These are phyloP conservation scores for Stephania japonica DNA, from an alignment of 164 flowering plant species.

Conservation along the genomic window DNA sequence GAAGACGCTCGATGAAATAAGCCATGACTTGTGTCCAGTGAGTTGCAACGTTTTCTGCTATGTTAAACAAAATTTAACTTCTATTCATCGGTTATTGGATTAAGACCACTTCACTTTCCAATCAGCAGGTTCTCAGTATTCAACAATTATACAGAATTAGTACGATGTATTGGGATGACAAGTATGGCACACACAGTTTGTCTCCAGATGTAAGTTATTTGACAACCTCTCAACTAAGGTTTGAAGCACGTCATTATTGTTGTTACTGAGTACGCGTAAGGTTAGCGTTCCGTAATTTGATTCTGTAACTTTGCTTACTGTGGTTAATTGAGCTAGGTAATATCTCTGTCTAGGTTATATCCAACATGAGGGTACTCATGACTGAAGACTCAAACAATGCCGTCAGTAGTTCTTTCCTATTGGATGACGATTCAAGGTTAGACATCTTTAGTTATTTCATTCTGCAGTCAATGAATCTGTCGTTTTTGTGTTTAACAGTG, in stretches of 20 bases:
- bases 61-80: neutral
- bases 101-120: conserved; percentile 11
- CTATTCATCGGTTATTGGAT: neutral
- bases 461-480: neutral
- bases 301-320: neutral
- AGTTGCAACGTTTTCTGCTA: conserved; percentile 20
- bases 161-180: conserved; percentile 99
- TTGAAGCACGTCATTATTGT: conserved; percentile 18
- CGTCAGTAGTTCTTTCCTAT: conserved; percentile 56
- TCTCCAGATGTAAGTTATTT: conserved; percentile 80
- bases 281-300: neutral
- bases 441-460: conserved; percentile 2
- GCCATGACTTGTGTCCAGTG: conserved; percentile 89
- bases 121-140: conserved; percentile 83
- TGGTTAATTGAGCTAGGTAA: conserved; percentile 10
- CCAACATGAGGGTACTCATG: conserved; percentile 64
- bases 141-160: conserved; percentile 96
- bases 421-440: conserved; percentile 69
- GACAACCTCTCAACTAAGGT: conserved; percentile 32
- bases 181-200: conserved; percentile 92
- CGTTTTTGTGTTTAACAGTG: neutral
- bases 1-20: conserved; percentile 92
- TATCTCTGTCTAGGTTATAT: conserved; percentile 38
- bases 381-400: conserved; percentile 68
- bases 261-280: conserved; percentile 3